Conservation (phyloP, 257 asterid genomes). For the Anisodus acutangulus region DNA sequence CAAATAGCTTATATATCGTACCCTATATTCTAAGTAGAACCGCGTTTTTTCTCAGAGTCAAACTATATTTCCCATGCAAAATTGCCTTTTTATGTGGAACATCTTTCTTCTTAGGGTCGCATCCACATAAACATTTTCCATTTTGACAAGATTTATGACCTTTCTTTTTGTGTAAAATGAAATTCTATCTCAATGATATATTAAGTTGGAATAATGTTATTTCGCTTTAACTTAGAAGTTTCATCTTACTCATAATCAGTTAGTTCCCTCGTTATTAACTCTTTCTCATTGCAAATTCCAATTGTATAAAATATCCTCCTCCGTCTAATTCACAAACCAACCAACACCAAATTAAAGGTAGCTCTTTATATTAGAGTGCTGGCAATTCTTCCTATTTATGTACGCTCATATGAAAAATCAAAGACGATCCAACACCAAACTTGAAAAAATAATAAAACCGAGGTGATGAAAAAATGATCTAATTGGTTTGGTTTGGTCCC, state of each 20-base stretch:
- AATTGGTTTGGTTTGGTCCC: too few relatives aligned
- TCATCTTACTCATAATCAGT: background rate
- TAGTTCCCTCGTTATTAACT: background rate
- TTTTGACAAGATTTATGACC: background rate
- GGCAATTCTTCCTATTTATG: too few relatives aligned
- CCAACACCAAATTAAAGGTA: background rate
- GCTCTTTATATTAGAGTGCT: too few relatives aligned
- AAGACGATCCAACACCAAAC: background rate
- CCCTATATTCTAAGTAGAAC: background rate
- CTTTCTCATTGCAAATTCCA: background rate
- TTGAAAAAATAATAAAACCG: too few relatives aligned
- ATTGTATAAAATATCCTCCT: background rate
- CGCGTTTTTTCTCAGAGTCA: background rate
- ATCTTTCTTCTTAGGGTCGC: background rate
- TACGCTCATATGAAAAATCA: background rate
- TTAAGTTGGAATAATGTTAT: too few relatives aligned
- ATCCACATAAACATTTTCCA: background rate
- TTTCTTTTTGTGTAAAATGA: background rate
- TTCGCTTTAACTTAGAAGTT: background rate
- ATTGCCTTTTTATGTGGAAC: background rate
- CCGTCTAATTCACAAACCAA: background rate
- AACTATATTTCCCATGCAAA: background rate
- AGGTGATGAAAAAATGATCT: too few relatives aligned
- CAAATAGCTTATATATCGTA: background rate
- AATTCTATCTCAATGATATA: background rate